Evolutionary conservation across 2,329 filamentous ascomycete genomes (phyloP), one percentile per base, ranked within the genome.

Genomic region (Clarireedia hainanense): DNA sequence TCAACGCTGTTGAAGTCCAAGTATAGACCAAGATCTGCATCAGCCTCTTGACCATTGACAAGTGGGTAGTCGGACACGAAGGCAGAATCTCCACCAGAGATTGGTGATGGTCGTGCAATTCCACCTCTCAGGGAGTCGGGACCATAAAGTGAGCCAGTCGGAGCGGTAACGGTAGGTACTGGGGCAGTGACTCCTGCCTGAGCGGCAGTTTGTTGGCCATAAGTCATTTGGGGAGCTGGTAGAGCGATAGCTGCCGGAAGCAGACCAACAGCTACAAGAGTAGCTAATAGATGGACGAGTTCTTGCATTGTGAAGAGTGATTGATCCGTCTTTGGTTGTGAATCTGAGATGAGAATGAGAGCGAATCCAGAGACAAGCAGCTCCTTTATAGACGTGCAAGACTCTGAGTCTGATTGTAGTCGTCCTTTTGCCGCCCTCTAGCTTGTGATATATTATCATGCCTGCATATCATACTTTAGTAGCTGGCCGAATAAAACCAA

Each of bases 1-100:
- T 76, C 70, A 34, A 75, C 74, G 50, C 74, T 69, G 50, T 77
- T 72, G 59, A 83, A 79, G 65, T 83, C 73, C 1, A 83, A 72
- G 56, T 76, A 80, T 2, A 75, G 62, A 1, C 80, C 80, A 10
- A 80, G 68, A 12, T 79, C 67, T 0, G 71, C 65, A 55, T 80
- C 74, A 0, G 74, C 75, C 3, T 74, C 72, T 62, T 84, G 80
- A 0, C 77, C 79, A 1, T 71, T 68, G 10, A 80, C 76, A 9
- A 76, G 70, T 49, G 76, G 67, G 45, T 70, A 71, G 5, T 70
- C 60, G 2, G 59, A 55, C 4, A 77, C 73, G 1, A 70, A 58
- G 30, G 75, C 74, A 2, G 69, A 73, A 34, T 72, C 69, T 2
- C 69, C 69, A 9, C 70, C 68, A 2, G 70, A 68, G 37, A 72